phyloP scores from a whole-genome alignment of 208 protist species.

The Crithidia sp. region DNA sequence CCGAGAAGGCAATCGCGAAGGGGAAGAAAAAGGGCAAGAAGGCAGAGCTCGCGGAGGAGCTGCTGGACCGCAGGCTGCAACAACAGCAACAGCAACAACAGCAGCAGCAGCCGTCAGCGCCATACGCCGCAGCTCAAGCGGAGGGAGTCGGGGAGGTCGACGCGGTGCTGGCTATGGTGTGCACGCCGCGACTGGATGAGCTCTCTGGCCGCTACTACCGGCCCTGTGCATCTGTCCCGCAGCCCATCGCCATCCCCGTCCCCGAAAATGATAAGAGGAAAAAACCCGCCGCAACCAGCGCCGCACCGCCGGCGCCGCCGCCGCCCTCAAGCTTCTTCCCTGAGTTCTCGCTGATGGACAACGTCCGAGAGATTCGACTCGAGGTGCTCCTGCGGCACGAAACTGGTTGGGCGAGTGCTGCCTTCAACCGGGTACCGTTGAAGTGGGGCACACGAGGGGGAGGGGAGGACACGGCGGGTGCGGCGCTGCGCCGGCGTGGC shows the following conservation, averaged over 20 bases:
- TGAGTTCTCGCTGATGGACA: conserved; percentile 57
- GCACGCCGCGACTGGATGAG: conserved; percentile 41
- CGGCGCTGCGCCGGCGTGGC: too few species aligned
- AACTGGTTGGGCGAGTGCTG: background rate
- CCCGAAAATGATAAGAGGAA: background rate
- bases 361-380: conserved; percentile 43
- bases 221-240: conserved; percentile 30
- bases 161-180: conserved; percentile 32
- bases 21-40: background rate
- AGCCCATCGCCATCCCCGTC: background rate
- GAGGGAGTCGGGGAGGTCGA: background rate
- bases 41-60: background rate
- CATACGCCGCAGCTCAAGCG: too few species aligned
- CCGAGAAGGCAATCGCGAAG: background rate
- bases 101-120: too few species aligned
- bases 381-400: conserved; percentile 46
- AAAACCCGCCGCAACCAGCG: background rate
- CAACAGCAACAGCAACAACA: too few species aligned
- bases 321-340: conserved; percentile 19
- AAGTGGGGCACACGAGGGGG: too few species aligned
- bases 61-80: background rate
- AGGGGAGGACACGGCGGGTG: too few species aligned
- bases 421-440: too few species aligned
- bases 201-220: conserved; percentile 48
- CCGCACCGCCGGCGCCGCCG: background rate